Base-by-base conservation (phyloP, 352 stramenopile species). In the Plasmopara muralis region DNA sequence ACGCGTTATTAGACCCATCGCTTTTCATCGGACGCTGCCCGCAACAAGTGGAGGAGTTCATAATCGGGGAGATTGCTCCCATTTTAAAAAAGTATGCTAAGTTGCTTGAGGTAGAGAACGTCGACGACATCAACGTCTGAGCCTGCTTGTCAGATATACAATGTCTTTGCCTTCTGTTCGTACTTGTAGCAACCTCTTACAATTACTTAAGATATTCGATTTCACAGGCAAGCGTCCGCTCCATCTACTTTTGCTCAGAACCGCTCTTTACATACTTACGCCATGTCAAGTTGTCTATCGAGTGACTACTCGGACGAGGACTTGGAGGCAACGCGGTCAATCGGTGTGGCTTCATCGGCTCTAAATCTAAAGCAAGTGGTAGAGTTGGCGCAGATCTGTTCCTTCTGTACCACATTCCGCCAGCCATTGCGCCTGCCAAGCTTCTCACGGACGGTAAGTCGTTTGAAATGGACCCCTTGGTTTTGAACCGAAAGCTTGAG, bases 121-220 rank as follows among this genome's bases (percentile, higher is more conserved):
- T 98, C 20, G 95, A 98, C 72, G 78, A 76, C 29, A 94, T 99
- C 52, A 99, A 98, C 80, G 91, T 99, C 47, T 99, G 96, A 83
- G 52, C 7, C n/a, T 7, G 16, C 6, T 5, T 7, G 33, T 33
- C 15, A 20, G 13, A 13, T 31, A 38, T 38, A 38, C 33, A 38
- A 5, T 5, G 33, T 14, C 2, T 38, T 38, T 38, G 1, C 3
- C 20, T 25, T 3, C 20, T 25, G 3, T 25, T 25, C 20, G 20
- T 25, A 25, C 20, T 25, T 3, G 20, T 25, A 25, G 20, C 20
- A 25, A 25, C 20, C 20, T 25, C 3, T 35, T 12, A 12, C 10
- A 35, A 35, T 12, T 4, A 35, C 31, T 35, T 47, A 9, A 12
- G 18, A 25, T 13, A 44, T 38, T 18, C 42, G 12, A 14, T 16